These are phyloP conservation scores for Bipolaris sorokiniana DNA, from an alignment of 2,329 filamentous ascomycete species.

Conservation along the genomic window DNA sequence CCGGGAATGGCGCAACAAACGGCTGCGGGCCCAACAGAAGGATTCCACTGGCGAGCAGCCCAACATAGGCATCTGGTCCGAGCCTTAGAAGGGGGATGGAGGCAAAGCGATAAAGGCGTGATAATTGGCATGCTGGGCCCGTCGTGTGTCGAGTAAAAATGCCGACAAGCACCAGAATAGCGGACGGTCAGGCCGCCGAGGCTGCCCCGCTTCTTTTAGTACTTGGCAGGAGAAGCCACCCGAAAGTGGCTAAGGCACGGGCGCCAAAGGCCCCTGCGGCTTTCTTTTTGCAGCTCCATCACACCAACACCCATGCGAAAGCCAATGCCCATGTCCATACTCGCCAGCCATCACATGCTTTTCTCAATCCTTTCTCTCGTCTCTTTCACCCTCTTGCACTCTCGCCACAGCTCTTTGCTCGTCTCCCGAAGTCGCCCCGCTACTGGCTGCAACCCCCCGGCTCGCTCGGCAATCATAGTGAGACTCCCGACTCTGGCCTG, in stretches of 20 bases:
- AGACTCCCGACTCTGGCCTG: not conserved
- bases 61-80: slow-evolving; percentile 16
- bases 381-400: not conserved
- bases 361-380: not conserved
- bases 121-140: not conserved
- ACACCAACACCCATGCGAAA: slow-evolving; percentile 1
- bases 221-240: slow-evolving; percentile 43
- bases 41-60: not conserved
- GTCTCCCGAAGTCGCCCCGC: slow-evolving; percentile 15
- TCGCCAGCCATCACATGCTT: not conserved
- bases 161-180: slow-evolving; percentile 30
- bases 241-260: slow-evolving; percentile 14
- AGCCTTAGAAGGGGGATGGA: slow-evolving; percentile 10
- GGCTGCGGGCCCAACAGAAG: not conserved
- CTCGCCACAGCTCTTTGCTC: not conserved
- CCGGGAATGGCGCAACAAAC: not conserved
- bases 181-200: slow-evolving; percentile 22
- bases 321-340: not conserved
- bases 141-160: not conserved
- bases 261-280: slow-evolving; percentile 14
- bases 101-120: not conserved
- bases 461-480: not conserved
- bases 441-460: slow-evolving; percentile 8
- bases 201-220: slow-evolving; percentile 14
- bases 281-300: slow-evolving; percentile 10